Base-by-base conservation (phyloP, 1,284 basidiomycete species). In the Pulveroboletus sp. region DNA sequence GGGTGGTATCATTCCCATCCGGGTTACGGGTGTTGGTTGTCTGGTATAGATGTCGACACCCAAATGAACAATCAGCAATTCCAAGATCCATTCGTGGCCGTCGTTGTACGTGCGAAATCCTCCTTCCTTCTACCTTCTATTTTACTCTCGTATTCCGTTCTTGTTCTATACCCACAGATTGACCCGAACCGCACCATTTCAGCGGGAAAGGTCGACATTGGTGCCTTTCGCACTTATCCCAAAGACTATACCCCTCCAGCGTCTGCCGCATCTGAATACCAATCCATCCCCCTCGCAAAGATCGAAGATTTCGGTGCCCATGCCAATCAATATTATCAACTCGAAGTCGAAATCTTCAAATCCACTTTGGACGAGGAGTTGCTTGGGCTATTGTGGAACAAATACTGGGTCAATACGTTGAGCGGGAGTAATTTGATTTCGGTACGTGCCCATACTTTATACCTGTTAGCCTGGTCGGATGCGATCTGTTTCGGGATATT, bases 1-100 rank as follows among this genome's bases (percentile, higher is more conserved):
- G 96, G 96, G n/a, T 99, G 96, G 96, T 99, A 99, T 72, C 96
- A 99, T 72, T 97, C 94, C 44, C 95, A 98, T 76, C 95, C 96
- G 4, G 95, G 95, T 15, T 98, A 98, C 69, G 95, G 95, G 28
- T 98, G 95, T 74, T 98, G 95, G 95, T 78, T 98, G 14, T 96
- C 94, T 11, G 95, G 95, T 29, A 97, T 98, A 75, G 95, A 98
- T 66, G 95, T 98, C 53, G 91, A 90, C 73, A 99, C 96, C 0
- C 96, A 99, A 72, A 83, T 91, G 76, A 95, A 88, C 65, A 96
- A 98, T 72, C 96, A 99, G 72, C 89, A 87, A 68, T 96, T 86
- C 76, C 91, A 92, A 71, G 96, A 99, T 74, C 96, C 96, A 2
- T 99, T 98, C 72, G 89, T 99, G 18, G 96, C 97, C 8, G 92